Percentiles rank a stretch among this genome's conserved stretches.
Conservation (phyloP, 129 eudicot species). For the carrot (Daucus carota) region DNA sequence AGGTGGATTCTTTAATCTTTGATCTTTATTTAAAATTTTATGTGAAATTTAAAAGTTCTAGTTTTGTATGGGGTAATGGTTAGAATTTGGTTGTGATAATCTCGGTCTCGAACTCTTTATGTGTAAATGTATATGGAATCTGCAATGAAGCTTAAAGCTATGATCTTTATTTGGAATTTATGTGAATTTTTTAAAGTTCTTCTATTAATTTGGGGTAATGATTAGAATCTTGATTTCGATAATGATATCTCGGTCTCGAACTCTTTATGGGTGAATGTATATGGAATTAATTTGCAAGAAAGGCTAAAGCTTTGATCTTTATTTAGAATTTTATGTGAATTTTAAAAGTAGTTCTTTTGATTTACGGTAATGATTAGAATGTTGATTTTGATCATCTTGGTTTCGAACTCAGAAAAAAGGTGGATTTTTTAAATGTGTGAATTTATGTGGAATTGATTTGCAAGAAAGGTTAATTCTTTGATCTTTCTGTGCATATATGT, state of each 20-base stretch:
- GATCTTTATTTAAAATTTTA: neutral
- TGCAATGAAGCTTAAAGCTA: too few relatives aligned
- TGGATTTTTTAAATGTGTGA: too few relatives aligned
- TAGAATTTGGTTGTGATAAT: too few relatives aligned
- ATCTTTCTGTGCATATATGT: neutral
- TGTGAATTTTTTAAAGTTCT: too few relatives aligned
- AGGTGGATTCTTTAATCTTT: conserved; percentile 29
- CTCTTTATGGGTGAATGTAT: neutral
- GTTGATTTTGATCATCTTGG: too few relatives aligned
- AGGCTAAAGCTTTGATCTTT: neutral
- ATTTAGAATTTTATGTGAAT: neutral
- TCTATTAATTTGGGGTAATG: neutral
- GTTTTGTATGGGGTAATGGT: too few relatives aligned
- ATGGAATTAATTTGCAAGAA: neutral
- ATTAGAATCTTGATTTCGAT: conserved; percentile 7
- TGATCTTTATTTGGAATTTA: neutral
- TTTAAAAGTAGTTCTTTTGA: too few relatives aligned
- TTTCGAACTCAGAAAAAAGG: too few relatives aligned
- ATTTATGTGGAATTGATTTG: neutral
- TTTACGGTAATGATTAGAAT: too few relatives aligned
- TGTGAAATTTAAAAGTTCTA: neutral
- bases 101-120: too few relatives aligned
- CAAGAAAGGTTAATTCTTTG: neutral
- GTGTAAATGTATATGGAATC: too few relatives aligned
- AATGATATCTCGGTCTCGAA: too few relatives aligned